Evolutionary conservation across 1,139 yeast species (phyloP).

Genomic region (Pneumocystis wakefieldiae): DNA sequence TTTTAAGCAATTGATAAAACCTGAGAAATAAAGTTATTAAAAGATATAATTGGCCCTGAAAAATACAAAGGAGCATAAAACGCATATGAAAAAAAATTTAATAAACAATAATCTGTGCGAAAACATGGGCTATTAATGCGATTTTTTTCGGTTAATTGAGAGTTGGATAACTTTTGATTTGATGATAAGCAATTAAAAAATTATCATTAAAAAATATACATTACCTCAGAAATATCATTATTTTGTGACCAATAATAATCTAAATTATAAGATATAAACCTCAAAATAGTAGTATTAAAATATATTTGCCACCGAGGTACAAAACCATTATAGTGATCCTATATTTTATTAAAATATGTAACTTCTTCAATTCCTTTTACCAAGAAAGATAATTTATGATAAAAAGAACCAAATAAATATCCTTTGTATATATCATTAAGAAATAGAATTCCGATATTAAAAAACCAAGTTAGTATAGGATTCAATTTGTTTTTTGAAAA

Average conservation of each 20-base stretch:
- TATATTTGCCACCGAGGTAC: slow-evolving; percentile 91
- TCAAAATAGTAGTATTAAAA: slow-evolving; percentile 71
- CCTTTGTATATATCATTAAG: slow-evolving; percentile 55
- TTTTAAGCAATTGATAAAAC: slow-evolving; percentile 25
- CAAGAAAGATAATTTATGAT: slow-evolving; percentile 30
- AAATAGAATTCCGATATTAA: slow-evolving; percentile 62
- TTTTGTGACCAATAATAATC: slow-evolving; percentile 35
- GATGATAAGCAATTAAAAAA: background rate
- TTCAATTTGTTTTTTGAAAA: slow-evolving; percentile 17
- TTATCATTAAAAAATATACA: background rate
- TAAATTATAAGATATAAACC: slow-evolving; percentile 68
- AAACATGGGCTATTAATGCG: slow-evolving; percentile 56
- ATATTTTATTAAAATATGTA: background rate
- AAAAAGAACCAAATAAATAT: slow-evolving; percentile 34
- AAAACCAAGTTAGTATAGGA: slow-evolving; percentile 44
- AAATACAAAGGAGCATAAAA: slow-evolving; percentile 79
- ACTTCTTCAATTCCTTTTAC: slow-evolving; percentile 20
- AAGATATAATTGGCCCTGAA: slow-evolving; percentile 89
- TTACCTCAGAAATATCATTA: background rate
- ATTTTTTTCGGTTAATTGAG: slow-evolving; percentile 41
- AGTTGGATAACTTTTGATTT: slow-evolving; percentile 13
- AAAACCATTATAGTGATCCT: slow-evolving; percentile 38
- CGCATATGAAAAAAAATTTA: slow-evolving; percentile 59
- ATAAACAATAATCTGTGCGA: slow-evolving; percentile 39
- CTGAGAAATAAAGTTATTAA: slow-evolving; percentile 80